These are phyloP conservation scores for Endoconidiophora polonica DNA, from an alignment of 2,329 filamentous ascomycete species.

Conservation along the genomic window DNA sequence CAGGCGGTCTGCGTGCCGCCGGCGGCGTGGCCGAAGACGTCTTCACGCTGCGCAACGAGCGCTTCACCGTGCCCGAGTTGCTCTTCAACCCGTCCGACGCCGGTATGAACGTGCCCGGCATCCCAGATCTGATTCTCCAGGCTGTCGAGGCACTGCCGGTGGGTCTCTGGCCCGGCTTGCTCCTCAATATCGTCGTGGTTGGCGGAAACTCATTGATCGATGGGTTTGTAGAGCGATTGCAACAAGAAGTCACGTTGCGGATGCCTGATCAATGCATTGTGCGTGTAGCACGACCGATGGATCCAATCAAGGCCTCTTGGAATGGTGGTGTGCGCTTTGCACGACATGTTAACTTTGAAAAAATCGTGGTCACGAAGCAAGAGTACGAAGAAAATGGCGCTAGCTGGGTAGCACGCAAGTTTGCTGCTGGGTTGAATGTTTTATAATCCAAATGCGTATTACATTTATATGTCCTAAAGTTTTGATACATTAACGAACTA, in stretches of 20 bases:
- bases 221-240: conserved; percentile 67
- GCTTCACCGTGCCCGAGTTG: conserved; percentile 78
- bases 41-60: conserved; percentile 76
- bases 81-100: conserved; percentile 77
- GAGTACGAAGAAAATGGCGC: conserved; percentile 83
- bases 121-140: conserved; percentile 70
- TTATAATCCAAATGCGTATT: not conserved
- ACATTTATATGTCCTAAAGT: too few species aligned
- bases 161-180: conserved; percentile 66
- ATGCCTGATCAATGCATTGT: conserved; percentile 65
- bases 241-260: conserved; percentile 53
- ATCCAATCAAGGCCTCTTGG: conserved; percentile 75
- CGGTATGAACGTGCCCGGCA: conserved; percentile 65
- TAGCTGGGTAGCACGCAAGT: conserved; percentile 56
- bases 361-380: conserved; percentile 61
- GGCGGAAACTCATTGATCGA: conserved; percentile 69
- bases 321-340: conserved; percentile 67
- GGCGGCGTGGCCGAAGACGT: conserved; percentile 50
- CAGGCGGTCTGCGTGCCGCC: conserved; percentile 25
- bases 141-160: conserved; percentile 58
- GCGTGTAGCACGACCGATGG: conserved; percentile 48
- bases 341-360: conserved; percentile 47
- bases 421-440: conserved; percentile 24
- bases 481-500: too few species aligned
- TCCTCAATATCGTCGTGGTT: conserved; percentile 78